Percentiles rank a stretch among this genome's conserved stretches.
These are phyloP conservation scores for Raffaelea ambrosiae DNA, from an alignment of 2,329 filamentous ascomycete genomes.

Conservation along the genomic window DNA sequence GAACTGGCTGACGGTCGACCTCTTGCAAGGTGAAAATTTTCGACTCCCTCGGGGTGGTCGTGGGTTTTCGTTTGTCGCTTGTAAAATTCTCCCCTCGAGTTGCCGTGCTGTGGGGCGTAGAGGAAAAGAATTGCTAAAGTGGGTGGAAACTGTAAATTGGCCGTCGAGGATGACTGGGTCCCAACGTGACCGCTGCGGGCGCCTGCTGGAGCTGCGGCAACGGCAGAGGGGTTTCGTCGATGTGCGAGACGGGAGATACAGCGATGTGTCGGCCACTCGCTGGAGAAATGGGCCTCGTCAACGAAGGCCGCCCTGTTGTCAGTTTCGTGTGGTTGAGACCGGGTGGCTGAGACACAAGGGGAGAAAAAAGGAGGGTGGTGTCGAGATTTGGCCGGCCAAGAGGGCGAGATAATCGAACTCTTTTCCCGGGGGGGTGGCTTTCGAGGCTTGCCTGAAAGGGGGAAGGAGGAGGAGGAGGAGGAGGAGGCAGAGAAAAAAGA, in stretches of 20 bases:
- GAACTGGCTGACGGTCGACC: background rate
- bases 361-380: background rate
- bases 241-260: background rate
- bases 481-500: background rate
- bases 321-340: background rate
- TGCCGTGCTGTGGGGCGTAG: constrained; percentile 10
- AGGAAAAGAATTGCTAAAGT: constrained; percentile 8
- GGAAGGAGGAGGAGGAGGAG: background rate
- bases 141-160: constrained; percentile 23
- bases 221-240: background rate
- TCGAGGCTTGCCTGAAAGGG: constrained; percentile 8
- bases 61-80: background rate
- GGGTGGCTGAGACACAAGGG: background rate
- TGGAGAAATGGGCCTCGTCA: background rate
- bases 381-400: constrained; percentile 2
- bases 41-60: too few species aligned
- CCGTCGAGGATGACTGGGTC: constrained; percentile 19
- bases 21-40: background rate
- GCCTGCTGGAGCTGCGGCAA: constrained; percentile 12
- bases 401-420: background rate
- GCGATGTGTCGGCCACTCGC: too few species aligned
- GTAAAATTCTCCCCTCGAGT: background rate
- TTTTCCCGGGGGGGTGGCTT: background rate
- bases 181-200: constrained; percentile 4
- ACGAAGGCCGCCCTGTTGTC: background rate